Percentiles rank a stretch among this genome's conserved stretches.
These are phyloP conservation scores for Fusarium albidum DNA, from an alignment of 2,329 filamentous ascomycete genomes.

Conservation along the genomic window DNA sequence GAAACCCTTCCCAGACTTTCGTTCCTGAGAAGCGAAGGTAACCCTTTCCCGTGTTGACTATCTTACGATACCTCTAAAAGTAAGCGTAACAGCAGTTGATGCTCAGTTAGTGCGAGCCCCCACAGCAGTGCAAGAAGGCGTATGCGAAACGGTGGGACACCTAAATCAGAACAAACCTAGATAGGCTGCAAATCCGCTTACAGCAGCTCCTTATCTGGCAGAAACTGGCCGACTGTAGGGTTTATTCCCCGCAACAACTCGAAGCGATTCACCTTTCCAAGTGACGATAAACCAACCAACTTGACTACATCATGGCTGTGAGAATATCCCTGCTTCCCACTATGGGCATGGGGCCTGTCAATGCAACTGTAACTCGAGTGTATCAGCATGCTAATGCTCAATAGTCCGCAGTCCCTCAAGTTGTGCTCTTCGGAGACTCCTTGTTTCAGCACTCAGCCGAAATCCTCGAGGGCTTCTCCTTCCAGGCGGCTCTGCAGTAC, in stretches of 20 bases:
- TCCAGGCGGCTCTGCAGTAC: slow-evolving; percentile 75
- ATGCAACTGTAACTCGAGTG: too few species aligned
- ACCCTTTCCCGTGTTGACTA: too few species aligned
- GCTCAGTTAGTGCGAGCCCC: slow-evolving; percentile 36
- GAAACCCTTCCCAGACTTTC: too few species aligned
- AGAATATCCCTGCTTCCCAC: slow-evolving; percentile 9
- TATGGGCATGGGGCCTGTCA: background rate
- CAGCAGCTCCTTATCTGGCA: slow-evolving; percentile 2
- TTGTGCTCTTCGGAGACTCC: slow-evolving; percentile 90
- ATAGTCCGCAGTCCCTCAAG: slow-evolving; percentile 70
- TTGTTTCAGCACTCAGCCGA: slow-evolving; percentile 76
- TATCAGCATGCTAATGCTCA: slow-evolving; percentile 2
- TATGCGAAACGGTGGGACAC: slow-evolving; percentile 30
- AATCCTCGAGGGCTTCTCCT: slow-evolving; percentile 73
- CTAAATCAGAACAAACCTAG: slow-evolving; percentile 10
- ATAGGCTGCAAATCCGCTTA: slow-evolving; percentile 19
- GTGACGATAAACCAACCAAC: background rate
- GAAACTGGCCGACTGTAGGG: background rate
- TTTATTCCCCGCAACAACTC: slow-evolving; percentile 8
- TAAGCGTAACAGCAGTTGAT: slow-evolving; percentile 1
- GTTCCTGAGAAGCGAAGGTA: too few species aligned
- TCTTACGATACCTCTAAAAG: background rate
- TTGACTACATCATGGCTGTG: slow-evolving; percentile 35
- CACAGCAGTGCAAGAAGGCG: slow-evolving; percentile 21
- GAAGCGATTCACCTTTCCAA: background rate